phyloP scores from a whole-genome alignment of 2,329 filamentous ascomycete species.

The Fusarium mundagurra region DNA sequence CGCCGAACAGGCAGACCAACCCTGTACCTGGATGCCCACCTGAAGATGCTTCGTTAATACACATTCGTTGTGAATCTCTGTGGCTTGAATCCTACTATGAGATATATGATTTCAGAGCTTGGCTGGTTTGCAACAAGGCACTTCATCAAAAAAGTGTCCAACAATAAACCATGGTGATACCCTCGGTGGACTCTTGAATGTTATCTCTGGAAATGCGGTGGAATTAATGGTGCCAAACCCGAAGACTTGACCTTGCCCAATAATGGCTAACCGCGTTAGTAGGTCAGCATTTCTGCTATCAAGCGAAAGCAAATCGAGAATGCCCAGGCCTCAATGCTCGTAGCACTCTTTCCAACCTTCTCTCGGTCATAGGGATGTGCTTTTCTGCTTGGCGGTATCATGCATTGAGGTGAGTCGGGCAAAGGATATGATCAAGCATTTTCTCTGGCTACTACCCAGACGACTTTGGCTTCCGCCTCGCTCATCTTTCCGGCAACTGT shows the following conservation, averaged over 20 bases:
- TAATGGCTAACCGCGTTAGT: conserved; percentile 20
- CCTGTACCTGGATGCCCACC: no score
- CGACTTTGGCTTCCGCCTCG: conserved; percentile 78
- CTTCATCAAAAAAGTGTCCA: no score
- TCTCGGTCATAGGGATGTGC: conserved; percentile 85
- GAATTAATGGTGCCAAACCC: conserved; percentile 73
- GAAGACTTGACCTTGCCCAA: neutral
- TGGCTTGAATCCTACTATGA: no score
- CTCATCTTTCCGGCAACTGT: conserved; percentile 81
- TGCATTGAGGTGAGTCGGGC: conserved; percentile 66
- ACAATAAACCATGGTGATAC: conserved; percentile 68
- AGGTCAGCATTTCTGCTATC: conserved; percentile 95
- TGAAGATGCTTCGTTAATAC: no score
- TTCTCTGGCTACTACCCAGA: conserved; percentile 80
- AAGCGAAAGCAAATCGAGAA: conserved; percentile 88
- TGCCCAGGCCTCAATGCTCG: conserved; percentile 96
- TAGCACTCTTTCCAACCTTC: conserved; percentile 92
- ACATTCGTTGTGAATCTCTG: no score
- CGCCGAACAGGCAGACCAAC: no score
- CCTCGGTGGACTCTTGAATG: conserved; percentile 77
- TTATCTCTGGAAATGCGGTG: conserved; percentile 82
- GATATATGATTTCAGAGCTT: no score
- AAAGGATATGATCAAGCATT: conserved; percentile 74
- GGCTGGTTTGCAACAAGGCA: no score
- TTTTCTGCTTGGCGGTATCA: conserved; percentile 79